A percentile compares a stretch with the other conserved stretches of the same genome.
Evolutionary conservation across 1,284 basidiomycete species (phyloP).

Genomic region (Trichosporon sp.): DNA sequence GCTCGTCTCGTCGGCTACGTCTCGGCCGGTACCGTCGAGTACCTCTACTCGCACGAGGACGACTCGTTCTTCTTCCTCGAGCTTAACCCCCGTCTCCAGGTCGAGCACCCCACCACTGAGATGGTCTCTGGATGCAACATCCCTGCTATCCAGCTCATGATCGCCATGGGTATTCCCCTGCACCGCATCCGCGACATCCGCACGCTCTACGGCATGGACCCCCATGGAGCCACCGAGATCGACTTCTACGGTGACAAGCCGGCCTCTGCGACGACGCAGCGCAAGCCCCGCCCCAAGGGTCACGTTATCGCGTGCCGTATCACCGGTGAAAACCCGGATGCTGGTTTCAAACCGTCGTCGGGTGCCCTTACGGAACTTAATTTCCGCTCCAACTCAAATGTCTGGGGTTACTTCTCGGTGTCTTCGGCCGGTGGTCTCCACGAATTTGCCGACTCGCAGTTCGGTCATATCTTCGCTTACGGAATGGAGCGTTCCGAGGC

Average conservation of each 20-base stretch:
- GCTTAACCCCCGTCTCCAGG: constrained; percentile 98
- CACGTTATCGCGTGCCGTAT: constrained; percentile 99
- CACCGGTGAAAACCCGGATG: constrained; percentile 98
- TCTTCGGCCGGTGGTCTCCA: constrained; percentile 91
- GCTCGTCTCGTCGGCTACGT: constrained; percentile 99
- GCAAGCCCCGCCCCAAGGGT: constrained; percentile 93
- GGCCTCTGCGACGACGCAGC: constrained; percentile 77
- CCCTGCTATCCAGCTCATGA: constrained; percentile 92
- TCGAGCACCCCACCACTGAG: constrained; percentile 98
- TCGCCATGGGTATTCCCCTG: constrained; percentile 97
- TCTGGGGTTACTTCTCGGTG: constrained; percentile 99
- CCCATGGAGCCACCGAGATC: constrained; percentile 79
- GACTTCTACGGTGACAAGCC: constrained; percentile 94
- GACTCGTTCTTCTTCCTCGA: constrained; percentile 97
- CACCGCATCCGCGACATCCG: constrained; percentile 95
- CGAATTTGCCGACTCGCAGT: constrained; percentile 97
- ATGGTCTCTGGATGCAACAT: constrained; percentile 99
- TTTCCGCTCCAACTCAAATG: constrained; percentile 97
- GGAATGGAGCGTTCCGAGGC: constrained; percentile 93
- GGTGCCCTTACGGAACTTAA: constrained; percentile 97
- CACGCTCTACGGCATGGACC: constrained; percentile 88
- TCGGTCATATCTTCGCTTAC: constrained; percentile 99
- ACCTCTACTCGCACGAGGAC: constrained; percentile 91
- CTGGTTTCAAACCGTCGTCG: constrained; percentile 99
- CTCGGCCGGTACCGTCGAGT: constrained; percentile 97